Base-by-base conservation (phyloP, 495 filamentous ascomycete species). In the Hyaloscypha hepaticicola region DNA sequence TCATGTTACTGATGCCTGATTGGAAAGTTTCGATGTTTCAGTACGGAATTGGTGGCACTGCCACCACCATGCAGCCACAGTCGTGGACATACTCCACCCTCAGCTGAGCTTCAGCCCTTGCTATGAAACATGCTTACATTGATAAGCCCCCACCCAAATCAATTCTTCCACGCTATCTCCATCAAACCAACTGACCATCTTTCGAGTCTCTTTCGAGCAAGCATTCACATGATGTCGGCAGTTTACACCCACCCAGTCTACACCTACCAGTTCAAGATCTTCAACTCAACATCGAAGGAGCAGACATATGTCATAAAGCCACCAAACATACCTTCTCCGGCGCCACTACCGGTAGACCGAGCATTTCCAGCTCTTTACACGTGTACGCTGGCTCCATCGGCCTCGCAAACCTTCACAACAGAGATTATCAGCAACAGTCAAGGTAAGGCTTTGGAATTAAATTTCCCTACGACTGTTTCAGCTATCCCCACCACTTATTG, bases 281-380 rank as follows among this genome's bases (percentile, higher is more conserved):
- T 41, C 0, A 61, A 61, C 25, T 25, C 14, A 22, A 61, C 58
- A 8, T 12, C 22, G 1, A 31, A 25, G 3, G 25, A 19, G 3
- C 50, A 51, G 25, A 61, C 41, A 16, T 61, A 61, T 26, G 51
- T 22, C 25, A 50, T 61, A 21, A 61, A 61, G 27, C 6, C 45
- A 27, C 58, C 58, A 4, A 51, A 50, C 9, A 50, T 52, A 3
- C 58, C 58, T 14, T 61, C 58, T 21, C 58, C 58, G n/a, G 33
- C 31, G 12, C 22, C 22, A 29, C 26, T 61, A 1, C 6, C 22
- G 16, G n/a, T 22, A 8, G 16, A 16, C 3, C 22, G 49, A 11
- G 28, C 22, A 2, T 61, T 61, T 25, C 58, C 58, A 6, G 24
- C 24, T 1, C 28, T 61, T 5, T 33, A 61, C 25, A 61, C 58